Conservation (phyloP, 1,139 yeast genomes). For the Groenewaldozyma sp. region DNA sequence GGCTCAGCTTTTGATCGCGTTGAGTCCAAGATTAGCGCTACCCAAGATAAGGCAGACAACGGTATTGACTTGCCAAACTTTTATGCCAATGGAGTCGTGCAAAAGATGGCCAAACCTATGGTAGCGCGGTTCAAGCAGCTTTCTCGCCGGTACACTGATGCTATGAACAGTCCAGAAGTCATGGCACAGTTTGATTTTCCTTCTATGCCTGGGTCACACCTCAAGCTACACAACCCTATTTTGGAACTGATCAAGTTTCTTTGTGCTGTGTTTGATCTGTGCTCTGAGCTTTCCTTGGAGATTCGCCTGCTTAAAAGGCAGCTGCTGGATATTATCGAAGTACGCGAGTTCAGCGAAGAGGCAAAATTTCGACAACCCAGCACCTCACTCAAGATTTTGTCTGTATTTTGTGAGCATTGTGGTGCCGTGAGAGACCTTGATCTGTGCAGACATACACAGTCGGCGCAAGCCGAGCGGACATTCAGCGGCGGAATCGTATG, state of each 20-base stretch:
- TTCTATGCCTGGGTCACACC: slow-evolving; percentile 28
- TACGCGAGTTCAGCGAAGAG: slow-evolving; percentile 74
- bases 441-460: slow-evolving; percentile 54
- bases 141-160: slow-evolving; percentile 60
- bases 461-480: slow-evolving; percentile 13
- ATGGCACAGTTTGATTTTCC: slow-evolving; percentile 65
- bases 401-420: slow-evolving; percentile 74
- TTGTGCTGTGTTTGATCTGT: slow-evolving; percentile 63
- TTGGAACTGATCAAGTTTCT: slow-evolving; percentile 70
- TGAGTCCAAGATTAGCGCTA: background rate
- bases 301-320: slow-evolving; percentile 69
- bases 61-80: slow-evolving; percentile 20
- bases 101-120: slow-evolving; percentile 53
- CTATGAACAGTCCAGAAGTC: slow-evolving; percentile 57
- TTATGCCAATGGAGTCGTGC: slow-evolving; percentile 27
- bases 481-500: slow-evolving; percentile 12
- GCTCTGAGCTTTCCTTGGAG: slow-evolving; percentile 57
- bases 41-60: slow-evolving; percentile 1
- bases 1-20: slow-evolving; percentile 16
- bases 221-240: slow-evolving; percentile 45
- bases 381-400: slow-evolving; percentile 54
- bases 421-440: slow-evolving; percentile 68
- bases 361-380: slow-evolving; percentile 75
- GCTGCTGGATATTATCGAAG: slow-evolving; percentile 59
- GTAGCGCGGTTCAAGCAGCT: slow-evolving; percentile 58